These are phyloP conservation scores for Wallacemonas sp. DNA, from an alignment of 208 protist genomes.

Conservation along the genomic window DNA sequence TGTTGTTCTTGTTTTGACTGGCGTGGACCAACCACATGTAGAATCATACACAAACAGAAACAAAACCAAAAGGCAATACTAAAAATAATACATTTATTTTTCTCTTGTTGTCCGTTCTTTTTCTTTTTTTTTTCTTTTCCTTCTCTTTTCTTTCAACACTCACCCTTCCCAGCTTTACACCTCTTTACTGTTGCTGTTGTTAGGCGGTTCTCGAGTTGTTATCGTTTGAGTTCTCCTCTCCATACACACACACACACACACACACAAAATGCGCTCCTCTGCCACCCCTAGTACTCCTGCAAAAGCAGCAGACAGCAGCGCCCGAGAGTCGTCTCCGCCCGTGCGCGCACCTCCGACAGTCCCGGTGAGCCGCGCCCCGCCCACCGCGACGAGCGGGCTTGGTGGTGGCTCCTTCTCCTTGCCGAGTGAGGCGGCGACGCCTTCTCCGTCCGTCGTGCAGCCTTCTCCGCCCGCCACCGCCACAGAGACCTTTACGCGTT, in stretches of 20 bases:
- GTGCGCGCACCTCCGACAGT: background rate
- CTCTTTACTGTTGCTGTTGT: too few species aligned
- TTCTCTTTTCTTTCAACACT: background rate
- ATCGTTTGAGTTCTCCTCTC: background rate
- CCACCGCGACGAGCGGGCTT: background rate
- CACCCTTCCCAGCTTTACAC: too few species aligned
- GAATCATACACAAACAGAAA: background rate
- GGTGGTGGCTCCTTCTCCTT: background rate
- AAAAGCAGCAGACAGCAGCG: background rate
- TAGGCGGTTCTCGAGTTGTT: too few species aligned
- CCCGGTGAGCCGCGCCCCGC: background rate
- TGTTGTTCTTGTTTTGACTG: too few species aligned
- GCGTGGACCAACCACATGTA: too few species aligned
- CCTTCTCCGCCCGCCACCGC: background rate
- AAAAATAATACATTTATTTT: too few species aligned
- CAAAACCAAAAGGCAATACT: background rate
- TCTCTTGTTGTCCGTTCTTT: background rate
- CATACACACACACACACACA: constrained; percentile 9
- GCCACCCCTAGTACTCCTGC: background rate
- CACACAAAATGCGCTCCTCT: background rate
- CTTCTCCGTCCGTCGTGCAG: constrained; percentile 7
- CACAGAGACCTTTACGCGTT: background rate
- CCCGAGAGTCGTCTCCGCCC: background rate
- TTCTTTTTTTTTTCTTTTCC: background rate
- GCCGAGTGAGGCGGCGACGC: background rate